These are phyloP conservation scores for Phaeosphaeria sp. DNA, from an alignment of 2,329 filamentous ascomycete species.

Conservation along the genomic window DNA sequence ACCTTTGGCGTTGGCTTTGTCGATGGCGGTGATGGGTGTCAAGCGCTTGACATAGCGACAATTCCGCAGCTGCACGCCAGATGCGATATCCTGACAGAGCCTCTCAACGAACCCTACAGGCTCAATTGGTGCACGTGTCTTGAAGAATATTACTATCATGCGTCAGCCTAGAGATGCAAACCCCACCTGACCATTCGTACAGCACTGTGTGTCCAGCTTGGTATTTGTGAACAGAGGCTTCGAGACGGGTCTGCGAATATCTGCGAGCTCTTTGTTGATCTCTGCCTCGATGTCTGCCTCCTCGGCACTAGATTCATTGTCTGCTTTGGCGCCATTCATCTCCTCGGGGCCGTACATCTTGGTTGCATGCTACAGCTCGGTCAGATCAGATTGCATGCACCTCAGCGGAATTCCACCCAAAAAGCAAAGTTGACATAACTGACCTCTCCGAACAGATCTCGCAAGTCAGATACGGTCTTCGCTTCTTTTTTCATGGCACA, in stretches of 20 bases:
- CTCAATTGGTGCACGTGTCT: constrained; percentile 62
- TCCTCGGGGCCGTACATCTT: constrained; percentile 54
- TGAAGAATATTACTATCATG: constrained; percentile 63
- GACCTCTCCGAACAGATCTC: constrained; percentile 71
- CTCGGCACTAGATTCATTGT: constrained; percentile 37
- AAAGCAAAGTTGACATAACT: constrained; percentile 24
- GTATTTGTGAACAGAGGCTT: constrained; percentile 61
- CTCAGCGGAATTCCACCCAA: not conserved
- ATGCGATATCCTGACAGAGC: constrained; percentile 64
- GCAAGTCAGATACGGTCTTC: constrained; percentile 72
- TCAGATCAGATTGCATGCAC: constrained; percentile 17
- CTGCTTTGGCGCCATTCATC: constrained; percentile 51
- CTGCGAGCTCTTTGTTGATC: constrained; percentile 74
- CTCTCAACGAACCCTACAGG: constrained; percentile 66
- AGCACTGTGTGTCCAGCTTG: constrained; percentile 62
- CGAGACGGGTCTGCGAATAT: constrained; percentile 61
- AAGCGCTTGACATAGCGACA: constrained; percentile 67
- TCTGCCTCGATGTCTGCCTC: constrained; percentile 72
- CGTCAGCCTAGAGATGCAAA: constrained; percentile 14
- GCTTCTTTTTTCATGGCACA: constrained; percentile 75
- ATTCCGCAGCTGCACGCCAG: constrained; percentile 58
- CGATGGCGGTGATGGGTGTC: constrained; percentile 65
- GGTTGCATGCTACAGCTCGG: constrained; percentile 71
- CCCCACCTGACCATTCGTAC: constrained; percentile 45
- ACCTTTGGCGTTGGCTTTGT: constrained; percentile 73